Conservation (phyloP, 2,329 filamentous ascomycete species). For the Pseudocercospora macadamiae region DNA sequence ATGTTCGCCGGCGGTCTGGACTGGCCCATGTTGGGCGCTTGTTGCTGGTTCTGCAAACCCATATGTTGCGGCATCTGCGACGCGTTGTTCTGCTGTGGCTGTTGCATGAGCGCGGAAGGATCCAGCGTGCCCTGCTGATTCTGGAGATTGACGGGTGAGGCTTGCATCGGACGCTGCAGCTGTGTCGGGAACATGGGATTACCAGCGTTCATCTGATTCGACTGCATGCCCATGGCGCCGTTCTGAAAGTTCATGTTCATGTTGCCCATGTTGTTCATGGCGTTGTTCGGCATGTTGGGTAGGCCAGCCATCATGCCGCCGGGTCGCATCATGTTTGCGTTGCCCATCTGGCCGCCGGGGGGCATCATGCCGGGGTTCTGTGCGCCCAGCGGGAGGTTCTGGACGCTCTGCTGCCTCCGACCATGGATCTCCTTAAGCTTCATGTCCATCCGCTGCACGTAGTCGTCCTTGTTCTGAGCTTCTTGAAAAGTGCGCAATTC, state of each 20-base stretch:
- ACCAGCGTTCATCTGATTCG: slow-evolving; percentile 29
- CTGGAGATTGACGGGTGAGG: slow-evolving; percentile 30
- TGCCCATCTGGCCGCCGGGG: slow-evolving; percentile 17
- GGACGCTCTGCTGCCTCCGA: slow-evolving; percentile 25
- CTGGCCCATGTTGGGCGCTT: slow-evolving; percentile 28
- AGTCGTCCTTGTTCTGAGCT: slow-evolving; percentile 32
- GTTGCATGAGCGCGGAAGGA: slow-evolving; percentile 31
- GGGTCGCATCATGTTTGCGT: slow-evolving; percentile 23
- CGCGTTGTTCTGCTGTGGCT: slow-evolving; percentile 11
- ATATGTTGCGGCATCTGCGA: slow-evolving; percentile 23
- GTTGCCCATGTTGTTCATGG: slow-evolving; percentile 41
- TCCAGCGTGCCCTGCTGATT: slow-evolving; percentile 28
- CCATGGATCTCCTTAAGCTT: slow-evolving; percentile 34
- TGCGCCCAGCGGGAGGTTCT: slow-evolving; percentile 19
- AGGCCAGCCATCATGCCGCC: slow-evolving; percentile 39
- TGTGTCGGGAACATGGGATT: slow-evolving; percentile 31
- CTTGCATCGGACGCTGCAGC: slow-evolving; percentile 35
- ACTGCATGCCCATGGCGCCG: slow-evolving; percentile 20
- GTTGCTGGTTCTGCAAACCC: slow-evolving; percentile 28
- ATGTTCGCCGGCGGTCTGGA: slow-evolving; percentile 33
- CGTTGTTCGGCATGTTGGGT: slow-evolving; percentile 20
- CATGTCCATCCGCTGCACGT: slow-evolving; percentile 29
- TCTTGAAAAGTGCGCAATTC: slow-evolving; percentile 31
- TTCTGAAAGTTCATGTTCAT: slow-evolving; percentile 28
- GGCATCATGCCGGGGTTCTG: slow-evolving; percentile 15